These are phyloP conservation scores for Brachypodium distachyon DNA, from an alignment of 202 grass and related monocot genomes.

Conservation along the genomic window DNA sequence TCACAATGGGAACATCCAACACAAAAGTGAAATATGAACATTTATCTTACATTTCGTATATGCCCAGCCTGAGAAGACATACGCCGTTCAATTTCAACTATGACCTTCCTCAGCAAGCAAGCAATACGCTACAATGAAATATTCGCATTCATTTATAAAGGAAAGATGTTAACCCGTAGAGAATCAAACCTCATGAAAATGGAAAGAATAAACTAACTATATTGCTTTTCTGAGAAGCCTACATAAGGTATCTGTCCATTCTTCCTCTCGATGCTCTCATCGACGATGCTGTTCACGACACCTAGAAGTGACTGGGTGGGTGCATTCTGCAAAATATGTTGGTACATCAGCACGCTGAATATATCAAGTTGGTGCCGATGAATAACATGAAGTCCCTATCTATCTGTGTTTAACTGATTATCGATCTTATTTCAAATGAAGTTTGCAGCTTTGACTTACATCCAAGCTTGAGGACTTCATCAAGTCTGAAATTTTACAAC, in stretches of 20 bases:
- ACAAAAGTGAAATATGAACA: background rate
- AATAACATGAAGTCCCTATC: background rate
- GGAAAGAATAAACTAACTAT: conserved; percentile 45
- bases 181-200: conserved; percentile 5
- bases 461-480: conserved; percentile 80
- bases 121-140: conserved; percentile 57
- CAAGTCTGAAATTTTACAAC: conserved; percentile 58
- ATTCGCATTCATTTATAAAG: conserved; percentile 28
- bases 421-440: background rate
- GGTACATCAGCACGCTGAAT: background rate
- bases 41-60: conserved; percentile 69
- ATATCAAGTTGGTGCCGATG: background rate
- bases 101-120: conserved; percentile 76
- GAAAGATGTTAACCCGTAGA: conserved; percentile 13
- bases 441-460: conserved; percentile 29
- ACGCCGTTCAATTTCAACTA: conserved; percentile 85
- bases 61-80: conserved; percentile 84
- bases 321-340: conserved; percentile 40
- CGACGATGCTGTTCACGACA: conserved; percentile 52
- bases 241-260: conserved; percentile 72
- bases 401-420: background rate
- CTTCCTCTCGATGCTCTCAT: conserved; percentile 67
- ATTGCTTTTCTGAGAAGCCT: conserved; percentile 46
- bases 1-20: conserved; percentile 12
- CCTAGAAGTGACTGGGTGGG: conserved; percentile 60